A percentile compares a stretch with the other conserved stretches of the same genome.
phyloP scores from a whole-genome alignment of 495 filamentous ascomycete species.

The Xylaria cubensis region DNA sequence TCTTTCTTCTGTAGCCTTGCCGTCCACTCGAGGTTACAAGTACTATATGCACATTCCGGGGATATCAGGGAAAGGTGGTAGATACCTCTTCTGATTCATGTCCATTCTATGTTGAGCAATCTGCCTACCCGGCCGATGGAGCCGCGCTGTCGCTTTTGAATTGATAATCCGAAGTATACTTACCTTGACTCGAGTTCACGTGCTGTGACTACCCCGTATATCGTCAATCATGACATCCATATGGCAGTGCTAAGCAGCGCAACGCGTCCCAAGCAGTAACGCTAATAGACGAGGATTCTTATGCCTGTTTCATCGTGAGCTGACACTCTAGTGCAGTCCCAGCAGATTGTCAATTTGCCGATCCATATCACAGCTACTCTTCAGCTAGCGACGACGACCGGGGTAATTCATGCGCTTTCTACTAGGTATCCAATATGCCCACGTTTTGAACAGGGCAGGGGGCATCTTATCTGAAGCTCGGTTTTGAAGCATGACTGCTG shows the following conservation, averaged over 20 bases:
- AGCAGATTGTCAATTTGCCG: neutral
- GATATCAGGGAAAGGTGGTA: neutral
- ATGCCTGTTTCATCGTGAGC: neutral
- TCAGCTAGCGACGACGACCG: neutral
- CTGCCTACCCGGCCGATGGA: neutral
- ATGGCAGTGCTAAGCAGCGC: neutral
- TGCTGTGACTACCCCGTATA: neutral
- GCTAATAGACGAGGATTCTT: neutral
- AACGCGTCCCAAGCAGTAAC: neutral
- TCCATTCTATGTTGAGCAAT: neutral
- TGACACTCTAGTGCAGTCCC: neutral
- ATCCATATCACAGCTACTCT: neutral
- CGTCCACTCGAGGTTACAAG: neutral
- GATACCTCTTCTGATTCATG: neutral
- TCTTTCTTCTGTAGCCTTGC: neutral
- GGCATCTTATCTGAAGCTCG: neutral
- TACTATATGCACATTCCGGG: neutral
- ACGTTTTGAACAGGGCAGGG: neutral
- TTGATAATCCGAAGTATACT: neutral
- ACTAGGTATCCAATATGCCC: neutral
- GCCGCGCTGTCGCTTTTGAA: neutral
- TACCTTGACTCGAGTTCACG: constrained; percentile 27
- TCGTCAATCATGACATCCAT: neutral
- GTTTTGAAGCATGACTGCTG: neutral
- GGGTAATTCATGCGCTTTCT: neutral